A percentile compares a stretch with the other conserved stretches of the same genome.
phyloP scores from a whole-genome alignment of 768 basidiomycete species.

The Russula virescens region DNA sequence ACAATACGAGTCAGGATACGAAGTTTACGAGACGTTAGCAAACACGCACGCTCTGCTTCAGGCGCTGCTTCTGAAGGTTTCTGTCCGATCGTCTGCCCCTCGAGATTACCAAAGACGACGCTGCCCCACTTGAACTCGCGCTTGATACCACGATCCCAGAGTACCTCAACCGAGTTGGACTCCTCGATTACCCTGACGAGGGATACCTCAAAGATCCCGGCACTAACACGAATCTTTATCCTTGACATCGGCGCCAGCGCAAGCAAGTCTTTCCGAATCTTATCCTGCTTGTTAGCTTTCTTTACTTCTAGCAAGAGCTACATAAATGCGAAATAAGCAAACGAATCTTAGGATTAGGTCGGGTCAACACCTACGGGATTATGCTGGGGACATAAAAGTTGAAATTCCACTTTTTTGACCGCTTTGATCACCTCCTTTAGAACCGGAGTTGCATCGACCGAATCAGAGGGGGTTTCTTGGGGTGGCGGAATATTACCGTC shows the following conservation, averaged over 20 bases:
- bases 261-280: slow-evolving; percentile 62
- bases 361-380: slow-evolving; percentile 65
- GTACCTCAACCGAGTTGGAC: slow-evolving; percentile 64
- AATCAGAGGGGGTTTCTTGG: slow-evolving; percentile 6
- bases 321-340: not conserved
- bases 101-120: slow-evolving; percentile 70
- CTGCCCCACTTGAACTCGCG: slow-evolving; percentile 81
- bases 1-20: slow-evolving; percentile 2
- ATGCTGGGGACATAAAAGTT: slow-evolving; percentile 79
- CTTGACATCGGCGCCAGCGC: slow-evolving; percentile 64
- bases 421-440: slow-evolving; percentile 45
- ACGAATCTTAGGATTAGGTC: not conserved
- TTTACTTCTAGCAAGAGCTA: slow-evolving; percentile 73
- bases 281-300: slow-evolving; percentile 68
- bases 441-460: slow-evolving; percentile 23
- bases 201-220: slow-evolving; percentile 84
- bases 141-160: slow-evolving; percentile 72
- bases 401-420: slow-evolving; percentile 68
- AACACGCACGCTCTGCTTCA: slow-evolving; percentile 43
- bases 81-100: slow-evolving; percentile 58
- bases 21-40: not conserved
- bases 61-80: slow-evolving; percentile 54
- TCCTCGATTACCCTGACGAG: slow-evolving; percentile 67
- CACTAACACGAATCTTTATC: slow-evolving; percentile 79
- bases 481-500: slow-evolving; percentile 22